Conservation (phyloP, 148 eudicot species). For the Diospyros lotus region DNA sequence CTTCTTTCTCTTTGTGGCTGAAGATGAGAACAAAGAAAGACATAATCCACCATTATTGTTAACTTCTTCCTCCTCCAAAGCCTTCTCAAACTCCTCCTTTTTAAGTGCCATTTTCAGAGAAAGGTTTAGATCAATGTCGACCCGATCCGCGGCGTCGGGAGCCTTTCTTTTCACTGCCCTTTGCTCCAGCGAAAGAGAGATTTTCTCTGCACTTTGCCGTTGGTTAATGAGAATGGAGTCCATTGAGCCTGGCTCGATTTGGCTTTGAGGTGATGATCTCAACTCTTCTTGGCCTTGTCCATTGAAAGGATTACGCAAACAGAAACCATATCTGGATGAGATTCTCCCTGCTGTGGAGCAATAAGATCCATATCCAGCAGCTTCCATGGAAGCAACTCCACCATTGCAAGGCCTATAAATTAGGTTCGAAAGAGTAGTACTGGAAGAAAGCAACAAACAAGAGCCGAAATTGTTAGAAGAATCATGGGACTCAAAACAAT, state of each 20-base stretch:
- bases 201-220: neutral
- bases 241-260: slow-evolving; percentile 1
- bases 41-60: slow-evolving; percentile 16
- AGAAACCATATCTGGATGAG: slow-evolving; percentile 10
- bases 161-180: slow-evolving; percentile 32
- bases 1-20: slow-evolving; percentile 16
- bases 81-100: slow-evolving; percentile 3
- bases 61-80: slow-evolving; percentile 12
- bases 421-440: slow-evolving; percentile 6
- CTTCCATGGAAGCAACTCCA: slow-evolving; percentile 5
- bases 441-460: neutral
- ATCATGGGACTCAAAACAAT: no score
- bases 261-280: neutral
- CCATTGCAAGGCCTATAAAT: slow-evolving; percentile 17
- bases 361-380: slow-evolving; percentile 10
- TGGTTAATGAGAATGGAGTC: slow-evolving; percentile 7
- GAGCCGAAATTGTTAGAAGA: no score
- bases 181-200: neutral
- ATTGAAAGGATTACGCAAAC: neutral
- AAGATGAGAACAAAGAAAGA: slow-evolving; percentile 36
- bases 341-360: slow-evolving; percentile 14
- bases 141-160: slow-evolving; percentile 9
- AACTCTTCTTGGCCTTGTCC: slow-evolving; percentile 9
- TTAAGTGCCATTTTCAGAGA: slow-evolving; percentile 35
- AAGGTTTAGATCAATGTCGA: slow-evolving; percentile 37